Evolutionary conservation across 2,329 filamentous ascomycete genomes (phyloP), one percentile per base, ranked within the genome.

Genomic region (Pseudodiploospora longispora): DNA sequence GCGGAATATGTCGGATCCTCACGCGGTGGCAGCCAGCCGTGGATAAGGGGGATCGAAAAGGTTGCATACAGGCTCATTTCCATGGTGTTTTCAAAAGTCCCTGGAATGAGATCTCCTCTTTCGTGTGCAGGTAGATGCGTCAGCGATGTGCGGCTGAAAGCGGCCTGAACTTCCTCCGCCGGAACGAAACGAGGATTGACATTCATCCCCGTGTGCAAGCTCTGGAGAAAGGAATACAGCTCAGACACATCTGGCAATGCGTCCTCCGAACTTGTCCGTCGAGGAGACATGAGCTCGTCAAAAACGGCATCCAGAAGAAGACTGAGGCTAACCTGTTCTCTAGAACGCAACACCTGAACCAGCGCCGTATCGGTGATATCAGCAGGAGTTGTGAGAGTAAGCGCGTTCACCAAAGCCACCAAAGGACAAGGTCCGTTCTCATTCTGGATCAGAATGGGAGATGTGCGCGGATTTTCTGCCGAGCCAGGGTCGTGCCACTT

Each of bases 181-280:
- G 87, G 75, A 6, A 94, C 75, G 51, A 95, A 93, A 19, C 85
- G 80, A 3, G 93, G 93, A 52, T 98, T 98, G 46, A 97, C 91
- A 56, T 97, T 98, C 87, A 98, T 95, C 33, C 93, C 93, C 0
- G 90, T 97, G 55, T 96, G 88, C 3, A 98, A 69, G 37, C 87
- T 86, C 45, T 93, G 79, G 2, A 98, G 70, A 58, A 98, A 98
- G 6, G 76, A 74, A 61, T 95, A 95, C 1, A 98, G 72, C 47
- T 95, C 90, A 32, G 83, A 78, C 7, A 97, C 84, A 59, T 97
- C 93, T 0, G 91, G 91, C 27, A 97, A 66, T 10, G 80, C 69
- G 1, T 74, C 75, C 31, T 82, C 78, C 3, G 69, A 64, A 39
- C 78, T 77, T 1, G 78, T 82, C 41, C 85, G 72, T 42, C 85